Conservation (phyloP, 495 filamentous ascomycete species). For the Hypoxylon intermedium region DNA sequence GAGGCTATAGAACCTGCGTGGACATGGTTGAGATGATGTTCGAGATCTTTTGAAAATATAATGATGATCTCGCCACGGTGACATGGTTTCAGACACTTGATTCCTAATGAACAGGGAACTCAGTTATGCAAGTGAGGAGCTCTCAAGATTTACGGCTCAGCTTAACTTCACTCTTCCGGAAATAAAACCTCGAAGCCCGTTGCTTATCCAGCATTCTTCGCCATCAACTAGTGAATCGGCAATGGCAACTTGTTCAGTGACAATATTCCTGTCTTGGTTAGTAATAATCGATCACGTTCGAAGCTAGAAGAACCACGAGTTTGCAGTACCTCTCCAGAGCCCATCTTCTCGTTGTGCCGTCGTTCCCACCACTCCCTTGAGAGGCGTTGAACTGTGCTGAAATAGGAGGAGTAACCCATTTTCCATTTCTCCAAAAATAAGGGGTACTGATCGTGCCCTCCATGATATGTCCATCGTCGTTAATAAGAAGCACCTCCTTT, state of each 20-base stretch:
- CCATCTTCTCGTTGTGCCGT: slow-evolving; percentile 83
- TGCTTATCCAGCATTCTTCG: slow-evolving; percentile 85
- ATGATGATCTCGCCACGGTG: too few relatives aligned
- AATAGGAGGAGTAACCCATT: slow-evolving; percentile 71
- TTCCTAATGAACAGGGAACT: too few relatives aligned
- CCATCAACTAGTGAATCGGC: slow-evolving; percentile 67
- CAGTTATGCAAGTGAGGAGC: too few relatives aligned
- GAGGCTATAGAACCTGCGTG: too few relatives aligned
- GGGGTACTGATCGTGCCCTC: slow-evolving; percentile 84
- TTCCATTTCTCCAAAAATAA: slow-evolving; percentile 73
- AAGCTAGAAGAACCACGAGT: not conserved
- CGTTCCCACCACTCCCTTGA: slow-evolving; percentile 73
- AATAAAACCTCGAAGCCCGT: slow-evolving; percentile 81
- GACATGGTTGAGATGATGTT: too few relatives aligned
- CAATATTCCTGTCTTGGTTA: slow-evolving; percentile 54
- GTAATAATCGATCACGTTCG: not conserved
- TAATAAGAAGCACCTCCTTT: slow-evolving; percentile 78
- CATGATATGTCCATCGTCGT: slow-evolving; percentile 72
- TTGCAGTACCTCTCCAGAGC: slow-evolving; percentile 62
- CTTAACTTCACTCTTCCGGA: slow-evolving; percentile 43
- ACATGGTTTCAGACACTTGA: too few relatives aligned
- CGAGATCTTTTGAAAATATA: too few relatives aligned
- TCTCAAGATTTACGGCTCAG: not conserved
- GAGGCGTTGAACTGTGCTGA: slow-evolving; percentile 31
- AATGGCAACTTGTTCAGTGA: slow-evolving; percentile 65